Base-by-base conservation (phyloP, 306 rosid species). In the Morella rubra region DNA sequence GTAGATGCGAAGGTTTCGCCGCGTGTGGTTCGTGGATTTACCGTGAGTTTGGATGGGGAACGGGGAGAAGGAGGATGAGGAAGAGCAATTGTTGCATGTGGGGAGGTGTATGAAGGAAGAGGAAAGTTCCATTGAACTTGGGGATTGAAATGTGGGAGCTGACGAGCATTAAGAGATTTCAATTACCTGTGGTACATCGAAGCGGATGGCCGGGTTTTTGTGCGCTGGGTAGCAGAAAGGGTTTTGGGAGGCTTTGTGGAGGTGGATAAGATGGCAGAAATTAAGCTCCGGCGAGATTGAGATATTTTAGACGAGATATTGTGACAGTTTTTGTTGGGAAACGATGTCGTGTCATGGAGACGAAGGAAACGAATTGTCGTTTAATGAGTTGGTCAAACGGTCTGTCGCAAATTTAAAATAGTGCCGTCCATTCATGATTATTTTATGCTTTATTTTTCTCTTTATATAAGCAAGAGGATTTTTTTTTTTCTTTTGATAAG, bases 61-160 rank as follows among this genome's bases (percentile, higher is more conserved):
- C 6, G 87, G 82, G 15, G 90, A 83, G 55, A 89, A 42, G 13
- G 93, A 90, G 22, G 92, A 87, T 0, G 92, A 83, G 84, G 85
- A 87, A 6, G 93, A 82, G 87, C 76, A 83, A 59, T 66, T 53
- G 16, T 40, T 87, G 88, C 46, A 85, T 54, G 76, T 81, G 37
- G 84, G 72, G 75, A 87, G 65, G 24, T 84, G 77, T 27, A 74
- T 12, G 80, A 88, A 88, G 51, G 93, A 76, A 76, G 92, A 95
- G 46, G 99, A 87, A 16, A 90, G 96, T 64, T 93, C 97, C 98
- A 93, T 93, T 58, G 59, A 14, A 68, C 19, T 62, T 73, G 71
- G 70, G 67, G 69, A 70, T 19, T 9, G 5, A 58, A 61, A 37
- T 24, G 19, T 50, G 71, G 50, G 44, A 16, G 50, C 5, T 46